Evolutionary conservation across 352 stramenopile genomes (phyloP), one percentile per base, ranked within the genome.

Genomic region (Pythium dissimile): DNA sequence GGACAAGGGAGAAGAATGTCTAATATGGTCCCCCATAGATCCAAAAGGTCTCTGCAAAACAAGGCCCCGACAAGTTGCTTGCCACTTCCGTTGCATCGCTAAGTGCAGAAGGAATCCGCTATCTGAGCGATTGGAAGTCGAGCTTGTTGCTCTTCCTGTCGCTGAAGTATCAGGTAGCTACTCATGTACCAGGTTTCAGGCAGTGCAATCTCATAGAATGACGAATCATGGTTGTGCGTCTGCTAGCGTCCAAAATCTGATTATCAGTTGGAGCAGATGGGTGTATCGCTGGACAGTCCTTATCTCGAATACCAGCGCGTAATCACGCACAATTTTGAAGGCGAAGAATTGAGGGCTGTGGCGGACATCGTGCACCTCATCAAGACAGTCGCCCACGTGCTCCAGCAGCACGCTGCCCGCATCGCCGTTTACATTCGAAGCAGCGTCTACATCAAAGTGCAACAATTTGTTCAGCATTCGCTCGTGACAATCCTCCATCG

Each of bases 401-500:
- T 96, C 27, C 55, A 48, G 2, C 28, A 64, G 9, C 62, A 72
- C 20, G 49, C 83, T 9, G 28, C 55, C 2, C 47, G 55, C 18
- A 52, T 94, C 37, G 64, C 64, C 3, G 66, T 64, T 10, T 74
- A 70, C 15, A 28, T 95, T 26, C 80, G 72, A 6, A 62, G 71
- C 1, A 69, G 78, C 23, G 57, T 95, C 5, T 92, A 96, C 51
- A 58, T 70, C 5, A 49, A 65, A 9, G 66, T 89, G 18, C 88
- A 96, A 57, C 54, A 72, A 26, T 89, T 95, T 58, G 64, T 87
- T 5, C 82, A 94, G 61, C 75, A 87, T 51, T 83, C 78, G 8
- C 54, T 94, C 0, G 51, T 94, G 20, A 73, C 83, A 9, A 82
- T 94, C 26, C 59, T 96, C 0, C 86, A 96, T 58, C 64, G 84